Evolutionary conservation across 2,329 filamentous ascomycete genomes (phyloP).

Genomic region (Annulohypoxylon truncatum): DNA sequence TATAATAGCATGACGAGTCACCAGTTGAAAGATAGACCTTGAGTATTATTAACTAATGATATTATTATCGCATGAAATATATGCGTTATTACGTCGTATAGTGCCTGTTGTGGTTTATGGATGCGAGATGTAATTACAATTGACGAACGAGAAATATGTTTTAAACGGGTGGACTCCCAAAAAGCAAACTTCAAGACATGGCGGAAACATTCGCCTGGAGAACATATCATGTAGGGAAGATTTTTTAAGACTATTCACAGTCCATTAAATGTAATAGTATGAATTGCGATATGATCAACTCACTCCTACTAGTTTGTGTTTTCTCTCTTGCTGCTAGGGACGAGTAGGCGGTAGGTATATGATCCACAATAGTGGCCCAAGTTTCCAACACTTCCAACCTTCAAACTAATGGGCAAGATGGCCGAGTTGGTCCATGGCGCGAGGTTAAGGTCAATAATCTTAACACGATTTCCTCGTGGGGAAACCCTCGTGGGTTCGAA

Average conservation of each 20-base stretch:
- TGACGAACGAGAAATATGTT: neutral
- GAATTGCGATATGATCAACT: no score
- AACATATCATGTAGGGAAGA: neutral
- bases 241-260: no score
- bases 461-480: no score
- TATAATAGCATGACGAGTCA: slow-evolving; percentile 19
- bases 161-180: neutral
- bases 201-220: neutral
- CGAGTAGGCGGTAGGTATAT: no score
- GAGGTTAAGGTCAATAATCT: slow-evolving; percentile 53
- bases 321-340: no score
- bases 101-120: neutral
- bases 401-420: slow-evolving; percentile 50
- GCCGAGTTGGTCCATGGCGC: slow-evolving; percentile 54
- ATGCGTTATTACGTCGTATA: neutral
- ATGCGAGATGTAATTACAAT: neutral
- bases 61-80: slow-evolving; percentile 3
- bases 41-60: slow-evolving; percentile 3
- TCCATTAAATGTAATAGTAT: no score
- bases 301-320: no score
- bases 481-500: no score
- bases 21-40: slow-evolving; percentile 15
- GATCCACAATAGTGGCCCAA: no score
- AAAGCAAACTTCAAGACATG: neutral
- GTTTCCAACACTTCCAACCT: no score